phyloP scores from a whole-genome alignment of 768 basidiomycete genomes.

The Kwoniella pini region DNA sequence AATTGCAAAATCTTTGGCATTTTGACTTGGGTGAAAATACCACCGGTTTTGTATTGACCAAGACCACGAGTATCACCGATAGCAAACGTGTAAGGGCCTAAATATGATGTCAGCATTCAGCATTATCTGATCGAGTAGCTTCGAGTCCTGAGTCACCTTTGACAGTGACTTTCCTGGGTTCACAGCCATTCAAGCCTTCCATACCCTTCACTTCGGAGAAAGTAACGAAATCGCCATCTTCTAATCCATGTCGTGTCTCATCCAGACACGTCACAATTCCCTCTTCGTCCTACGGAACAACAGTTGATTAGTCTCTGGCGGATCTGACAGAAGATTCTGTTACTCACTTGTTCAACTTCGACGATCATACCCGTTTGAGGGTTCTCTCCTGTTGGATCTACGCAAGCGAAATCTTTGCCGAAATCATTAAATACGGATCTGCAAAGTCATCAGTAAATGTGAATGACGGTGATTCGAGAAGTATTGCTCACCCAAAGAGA shows the following conservation, averaged over 20 bases:
- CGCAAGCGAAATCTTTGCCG: conserved; percentile 88
- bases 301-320: no score
- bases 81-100: conserved; percentile 88
- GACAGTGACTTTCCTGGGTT: conserved; percentile 85
- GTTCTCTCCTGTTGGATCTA: conserved; percentile 97
- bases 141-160: conserved; percentile 61
- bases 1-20: conserved; percentile 97
- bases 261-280: conserved; percentile 96
- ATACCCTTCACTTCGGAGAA: conserved; percentile 96
- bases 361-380: conserved; percentile 94
- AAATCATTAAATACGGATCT: conserved; percentile 97
- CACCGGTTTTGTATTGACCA: conserved; percentile 77
- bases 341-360: conserved; percentile 75
- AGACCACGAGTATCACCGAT: conserved; percentile 87
- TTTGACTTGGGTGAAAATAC: conserved; percentile 97
- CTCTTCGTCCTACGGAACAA: conserved; percentile 68
- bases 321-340: neutral
- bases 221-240: conserved; percentile 96
- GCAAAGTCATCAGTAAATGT: conserved; percentile 7
- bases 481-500: conserved; percentile 75
- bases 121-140: neutral
- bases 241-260: conserved; percentile 95
- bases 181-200: conserved; percentile 83
- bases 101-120: no score
- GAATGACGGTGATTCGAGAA: neutral